phyloP scores from a whole-genome alignment of 306 rosid species.

The Myrica gale region DNA sequence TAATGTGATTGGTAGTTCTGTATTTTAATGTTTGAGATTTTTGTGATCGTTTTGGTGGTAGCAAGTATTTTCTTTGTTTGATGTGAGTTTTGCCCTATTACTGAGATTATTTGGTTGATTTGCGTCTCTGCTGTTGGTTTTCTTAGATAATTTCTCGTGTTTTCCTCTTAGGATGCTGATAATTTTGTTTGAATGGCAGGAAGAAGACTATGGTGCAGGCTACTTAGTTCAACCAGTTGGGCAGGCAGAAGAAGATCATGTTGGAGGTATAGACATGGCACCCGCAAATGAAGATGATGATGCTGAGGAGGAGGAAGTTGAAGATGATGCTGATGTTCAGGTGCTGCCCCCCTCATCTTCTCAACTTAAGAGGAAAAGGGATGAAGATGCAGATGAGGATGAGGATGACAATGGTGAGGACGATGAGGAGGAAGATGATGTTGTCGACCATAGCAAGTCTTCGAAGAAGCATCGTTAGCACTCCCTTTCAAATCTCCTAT shows the following conservation, averaged over 20 bases:
- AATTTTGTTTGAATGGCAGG: constrained; percentile 47
- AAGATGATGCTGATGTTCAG: constrained; percentile 50
- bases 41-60: not conserved
- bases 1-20: not conserved
- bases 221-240: constrained; percentile 82
- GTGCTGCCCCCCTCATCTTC: constrained; percentile 58
- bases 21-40: not conserved
- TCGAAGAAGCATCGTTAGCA: constrained; percentile 64
- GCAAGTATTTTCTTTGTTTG: not conserved
- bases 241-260: constrained; percentile 53
- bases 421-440: constrained; percentile 52
- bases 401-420: constrained; percentile 42
- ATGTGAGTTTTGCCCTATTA: not conserved
- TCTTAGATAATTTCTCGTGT: not conserved
- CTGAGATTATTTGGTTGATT: not conserved
- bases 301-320: constrained; percentile 62
- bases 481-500: constrained; percentile 21
- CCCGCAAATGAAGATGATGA: constrained; percentile 53
- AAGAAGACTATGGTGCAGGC: constrained; percentile 75
- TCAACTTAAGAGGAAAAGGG: constrained; percentile 75
- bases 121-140: not conserved
- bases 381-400: constrained; percentile 42
- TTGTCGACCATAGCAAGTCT: constrained; percentile 51
- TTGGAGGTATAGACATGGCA: constrained; percentile 45
- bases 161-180: not conserved